Evolutionary conservation across 1,284 basidiomycete genomes (phyloP), one percentile per base, ranked within the genome.

Genomic region (Inonotus obliquus): DNA sequence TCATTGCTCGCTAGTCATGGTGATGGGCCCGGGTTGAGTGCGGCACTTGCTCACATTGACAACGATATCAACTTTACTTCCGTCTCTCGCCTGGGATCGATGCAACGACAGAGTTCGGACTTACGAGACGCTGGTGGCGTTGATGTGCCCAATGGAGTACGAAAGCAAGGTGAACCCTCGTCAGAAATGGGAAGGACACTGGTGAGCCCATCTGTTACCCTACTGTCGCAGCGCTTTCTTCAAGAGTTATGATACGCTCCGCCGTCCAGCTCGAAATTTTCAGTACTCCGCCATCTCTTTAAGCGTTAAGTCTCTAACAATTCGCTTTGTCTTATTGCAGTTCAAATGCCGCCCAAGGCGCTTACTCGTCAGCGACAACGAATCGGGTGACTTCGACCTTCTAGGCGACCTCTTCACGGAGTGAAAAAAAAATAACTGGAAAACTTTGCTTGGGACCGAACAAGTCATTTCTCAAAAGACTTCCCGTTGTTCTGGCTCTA

Each of bases 381-480:
- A 61, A n/a, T 56, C 47, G 45, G 21, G 54, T 4, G 60, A 17
- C 6, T 23, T 57, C 25, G 60, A 61, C 37, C 29, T 51, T 35
- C 45, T 61, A 23, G 60, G 51, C 23, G 60, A 56, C 3, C 54
- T 61, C n/a, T 32, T 52, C 17, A 54, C 56, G n/a, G 53, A 55
- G n/a, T 29, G 25, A 23, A 1, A 25, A 21, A n/a, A n/a, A 49
- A 23, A 25, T 29, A 49, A 23, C 11, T 49, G 48, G n/a, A n/a
- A 49, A 23, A 25, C 48, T 11, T 49, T 44, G 17, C 19, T 44
- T 14, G 19, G 5, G 11, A 14, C 5, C 41, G 9, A 32, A 32
- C 4, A 32, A 32, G 32, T 32, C 32, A 32, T 32, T 9, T 32
- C n/a, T n/a, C n/a, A n/a, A n/a, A n/a, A n/a, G n/a, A n/a, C n/a